Conservation (phyloP, 768 basidiomycete genomes). For the Mycena maculata region DNA sequence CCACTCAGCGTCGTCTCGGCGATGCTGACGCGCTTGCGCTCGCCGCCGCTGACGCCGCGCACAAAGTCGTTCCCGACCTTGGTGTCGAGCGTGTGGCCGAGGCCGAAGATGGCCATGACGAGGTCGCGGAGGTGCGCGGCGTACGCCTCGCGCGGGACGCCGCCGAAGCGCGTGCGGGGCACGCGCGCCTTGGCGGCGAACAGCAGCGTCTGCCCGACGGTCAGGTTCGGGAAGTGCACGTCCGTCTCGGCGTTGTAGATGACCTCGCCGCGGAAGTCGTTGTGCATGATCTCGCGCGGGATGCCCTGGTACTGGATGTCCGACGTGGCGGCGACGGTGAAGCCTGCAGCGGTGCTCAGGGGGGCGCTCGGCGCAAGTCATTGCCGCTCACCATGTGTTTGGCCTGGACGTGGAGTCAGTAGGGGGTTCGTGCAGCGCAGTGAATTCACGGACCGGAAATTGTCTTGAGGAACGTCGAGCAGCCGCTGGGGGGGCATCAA, state of each 20-base stretch:
- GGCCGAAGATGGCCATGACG: constrained; percentile 68
- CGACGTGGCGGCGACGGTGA: constrained; percentile 19
- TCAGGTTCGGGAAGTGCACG: constrained; percentile 63
- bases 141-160: constrained; percentile 47
- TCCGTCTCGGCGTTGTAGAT: constrained; percentile 57
- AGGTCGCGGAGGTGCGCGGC: constrained; percentile 53
- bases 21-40: constrained; percentile 72
- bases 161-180: constrained; percentile 47
- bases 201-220: constrained; percentile 58
- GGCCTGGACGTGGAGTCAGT: too few relatives aligned
- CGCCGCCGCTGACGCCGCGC: constrained; percentile 65
- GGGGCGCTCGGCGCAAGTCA: neutral
- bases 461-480: constrained; percentile 63
- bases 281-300: constrained; percentile 54
- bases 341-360: constrained; percentile 11
- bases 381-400: constrained; percentile 44
- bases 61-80: constrained; percentile 72
- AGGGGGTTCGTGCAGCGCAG: too few relatives aligned
- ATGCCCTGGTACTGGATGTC: constrained; percentile 51
- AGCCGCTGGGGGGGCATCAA: constrained; percentile 42
- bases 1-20: constrained; percentile 59
- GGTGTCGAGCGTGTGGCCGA: constrained; percentile 68
- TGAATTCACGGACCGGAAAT: too few relatives aligned
- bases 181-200: constrained; percentile 66
- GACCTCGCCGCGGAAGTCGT: constrained; percentile 59